phyloP scores from a whole-genome alignment of 169 alveolate species.

The Amoebophrya sp. region DNA sequence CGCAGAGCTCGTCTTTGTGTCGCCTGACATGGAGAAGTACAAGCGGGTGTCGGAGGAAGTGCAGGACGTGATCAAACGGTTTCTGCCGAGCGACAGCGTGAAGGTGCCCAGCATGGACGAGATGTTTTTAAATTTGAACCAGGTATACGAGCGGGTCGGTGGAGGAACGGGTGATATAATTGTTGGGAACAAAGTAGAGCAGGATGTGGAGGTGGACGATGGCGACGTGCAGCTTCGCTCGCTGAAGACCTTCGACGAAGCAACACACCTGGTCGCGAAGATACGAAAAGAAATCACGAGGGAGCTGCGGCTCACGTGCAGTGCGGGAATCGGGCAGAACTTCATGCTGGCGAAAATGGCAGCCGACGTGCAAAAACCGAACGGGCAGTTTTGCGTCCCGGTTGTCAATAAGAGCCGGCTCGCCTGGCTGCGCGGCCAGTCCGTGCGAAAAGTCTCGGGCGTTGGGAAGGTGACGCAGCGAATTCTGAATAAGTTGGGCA shows the following conservation, averaged over 20 bases:
- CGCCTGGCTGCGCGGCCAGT: not conserved
- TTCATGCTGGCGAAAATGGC: not conserved
- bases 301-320: not conserved
- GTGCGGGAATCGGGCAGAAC: not conserved
- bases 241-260: not conserved
- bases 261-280: not conserved
- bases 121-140: not conserved
- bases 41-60: not conserved
- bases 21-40: not conserved
- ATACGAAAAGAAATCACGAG: not conserved
- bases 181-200: not conserved
- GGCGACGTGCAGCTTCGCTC: not conserved
- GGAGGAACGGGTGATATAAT: not conserved
- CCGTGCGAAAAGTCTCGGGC: not conserved
- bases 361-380: not conserved
- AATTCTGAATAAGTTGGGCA: not conserved
- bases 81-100: not conserved
- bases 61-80: not conserved
- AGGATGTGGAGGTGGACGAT: not conserved
- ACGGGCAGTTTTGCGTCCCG: not conserved
- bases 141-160: not conserved
- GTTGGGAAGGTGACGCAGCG: not conserved
- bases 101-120: not conserved
- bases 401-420: no score
- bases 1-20: slow-evolving; percentile 39